Evolutionary conservation across 306 rosid species (phyloP), one percentile per base, ranked within the genome.

Genomic region (Adenanthera pavonina): DNA sequence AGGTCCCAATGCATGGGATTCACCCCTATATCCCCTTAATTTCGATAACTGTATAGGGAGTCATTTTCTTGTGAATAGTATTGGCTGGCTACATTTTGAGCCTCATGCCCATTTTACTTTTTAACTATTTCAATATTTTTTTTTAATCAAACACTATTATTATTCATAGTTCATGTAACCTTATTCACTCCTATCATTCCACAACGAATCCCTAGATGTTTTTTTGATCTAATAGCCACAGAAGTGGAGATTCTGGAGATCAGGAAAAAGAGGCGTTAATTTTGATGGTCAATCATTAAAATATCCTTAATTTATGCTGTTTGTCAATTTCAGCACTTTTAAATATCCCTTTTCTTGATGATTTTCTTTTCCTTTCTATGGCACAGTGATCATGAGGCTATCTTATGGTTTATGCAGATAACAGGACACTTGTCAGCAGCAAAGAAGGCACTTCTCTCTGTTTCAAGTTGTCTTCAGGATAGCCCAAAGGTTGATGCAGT

Each of bases 391-490:
- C 51, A 80, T 84, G 68, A 35, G 60, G 78, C 44, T 71, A 25
- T 72, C 35, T 69, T 74, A 15, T 33, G 80, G 65, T 86, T 43
- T 80, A 60, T 86, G 88, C 92, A 94, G 96, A 88, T 94, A 74
- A 80, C 92, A 35, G 92, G 96, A 83, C 88, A 72, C 74, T 78
- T 89, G 69, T 10, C 77, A n/a, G 88, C 91, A 11, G 97, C 88
- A 41, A 94, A 91, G 92, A 92, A 91, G 82, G 96, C 96, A 16
- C 88, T 94, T 53, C 75, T 89, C n/a, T 86, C 88, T 78, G 88
- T 94, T 85, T 87, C 96, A 16, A 72, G 86, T 76, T 90, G 92
- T 83, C 91, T 94, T 72, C 89, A 80, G 72, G 97, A 92, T 72
- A 79, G 52, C 85, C 82, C 81, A 53, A 84, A 83, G 82, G 75